phyloP scores from a whole-genome alignment of 2,329 filamentous ascomycete genomes.

The Talaromyces sp. region DNA sequence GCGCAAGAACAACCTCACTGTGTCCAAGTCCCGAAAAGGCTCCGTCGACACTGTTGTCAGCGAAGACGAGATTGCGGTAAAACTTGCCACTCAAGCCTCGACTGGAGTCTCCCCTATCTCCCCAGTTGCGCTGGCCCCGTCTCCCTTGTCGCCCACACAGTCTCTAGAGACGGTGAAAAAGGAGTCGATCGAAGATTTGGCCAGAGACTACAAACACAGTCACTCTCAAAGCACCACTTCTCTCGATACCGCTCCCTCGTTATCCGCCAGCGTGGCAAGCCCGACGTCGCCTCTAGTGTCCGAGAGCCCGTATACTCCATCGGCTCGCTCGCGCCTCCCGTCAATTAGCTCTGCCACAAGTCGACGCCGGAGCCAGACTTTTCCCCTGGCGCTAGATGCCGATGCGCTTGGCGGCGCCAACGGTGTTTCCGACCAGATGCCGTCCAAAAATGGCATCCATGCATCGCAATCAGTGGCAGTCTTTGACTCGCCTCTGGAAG shows the following conservation, averaged over 20 bases:
- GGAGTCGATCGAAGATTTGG: slow-evolving; percentile 56
- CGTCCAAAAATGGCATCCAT: slow-evolving; percentile 47
- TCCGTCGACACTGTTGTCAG: slow-evolving; percentile 51
- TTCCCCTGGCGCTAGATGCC: slow-evolving; percentile 58
- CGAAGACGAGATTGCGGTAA: slow-evolving; percentile 61
- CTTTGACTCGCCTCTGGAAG: slow-evolving; percentile 49
- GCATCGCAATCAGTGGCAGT: slow-evolving; percentile 36
- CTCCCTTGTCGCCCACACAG: slow-evolving; percentile 64
- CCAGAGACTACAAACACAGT: slow-evolving; percentile 54
- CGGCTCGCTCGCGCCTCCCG: slow-evolving; percentile 46
- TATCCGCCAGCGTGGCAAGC: slow-evolving; percentile 67
- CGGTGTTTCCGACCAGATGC: slow-evolving; percentile 50
- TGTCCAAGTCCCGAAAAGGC: slow-evolving; percentile 50
- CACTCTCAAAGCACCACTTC: slow-evolving; percentile 65
- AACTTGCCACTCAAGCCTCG: slow-evolving; percentile 54
- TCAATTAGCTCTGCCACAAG: slow-evolving; percentile 54
- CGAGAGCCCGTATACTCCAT: slow-evolving; percentile 63
- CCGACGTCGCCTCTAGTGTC: slow-evolving; percentile 75
- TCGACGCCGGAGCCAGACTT: slow-evolving; percentile 80
- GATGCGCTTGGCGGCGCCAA: slow-evolving; percentile 19
- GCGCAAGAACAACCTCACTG: slow-evolving; percentile 67
- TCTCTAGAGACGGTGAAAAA: slow-evolving; percentile 65
- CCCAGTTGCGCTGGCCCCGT: slow-evolving; percentile 59
- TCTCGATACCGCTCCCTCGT: slow-evolving; percentile 61
- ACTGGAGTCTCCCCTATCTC: slow-evolving; percentile 68